Base-by-base conservation (phyloP, 129 eudicot species). In the Silybum marianum region DNA sequence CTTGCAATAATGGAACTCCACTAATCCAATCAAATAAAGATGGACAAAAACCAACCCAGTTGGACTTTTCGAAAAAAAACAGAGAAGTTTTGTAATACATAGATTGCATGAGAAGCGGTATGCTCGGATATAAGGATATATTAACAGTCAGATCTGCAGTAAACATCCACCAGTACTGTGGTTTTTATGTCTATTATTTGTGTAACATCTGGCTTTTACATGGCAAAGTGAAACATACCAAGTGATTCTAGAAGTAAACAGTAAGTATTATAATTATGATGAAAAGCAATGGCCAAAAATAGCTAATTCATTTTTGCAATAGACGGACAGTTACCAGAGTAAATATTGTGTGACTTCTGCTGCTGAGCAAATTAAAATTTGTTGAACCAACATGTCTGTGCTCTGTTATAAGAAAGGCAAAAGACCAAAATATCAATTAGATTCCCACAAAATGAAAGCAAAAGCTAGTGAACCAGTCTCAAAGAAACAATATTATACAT, bases 381-480 rank as follows among this genome's bases (percentile, higher is more conserved):
- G 99, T 95, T 25, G 98, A 95, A 78, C 99, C 97, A 70, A 95
- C 98, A 87, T 95, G 99, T 79, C 99, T 87, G 90, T 95, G 99
- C 88, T 95, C 99, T 95, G 97, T 74, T 44, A 84, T 24, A 76
- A 72, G 40, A 77, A 72, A 72, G 69, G 36, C 58, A 48, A 81
- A 32, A 67, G 39, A 74, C 69, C 71, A 28, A 42, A 78, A 83
- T 2, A 75, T 73, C 28, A 46, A 21, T 81, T 21, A 69, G 21
- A 70, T 26, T 84, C 24, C 58, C 82, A 46, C 9, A 22, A 32
- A 32, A 70, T 71, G 58, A 38, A 76, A 82, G 72, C 62, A 75
- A 42, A 62, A 42, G 68, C 7, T 46, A 46, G 46, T 28, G 76
- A 44, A 26, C n/a, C 54, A 82, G 81, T 76, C 72, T 38, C 30